Evolutionary conservation across 192 early-diverging fungal genomes (phyloP).

Genomic region (Ramicandelaber brevisporus): DNA sequence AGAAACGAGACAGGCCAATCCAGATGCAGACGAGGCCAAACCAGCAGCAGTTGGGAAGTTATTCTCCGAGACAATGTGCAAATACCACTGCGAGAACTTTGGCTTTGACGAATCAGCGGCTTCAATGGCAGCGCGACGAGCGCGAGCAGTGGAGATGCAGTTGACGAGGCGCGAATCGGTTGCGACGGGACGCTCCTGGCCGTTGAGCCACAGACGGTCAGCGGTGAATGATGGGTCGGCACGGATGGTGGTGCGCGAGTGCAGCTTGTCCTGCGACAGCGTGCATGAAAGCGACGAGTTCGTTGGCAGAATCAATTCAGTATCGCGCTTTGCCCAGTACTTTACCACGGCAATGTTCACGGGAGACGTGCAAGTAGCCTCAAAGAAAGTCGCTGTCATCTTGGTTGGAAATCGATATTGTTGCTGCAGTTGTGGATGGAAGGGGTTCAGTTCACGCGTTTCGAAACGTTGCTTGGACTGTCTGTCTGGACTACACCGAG

Average conservation of each 20-base stretch:
- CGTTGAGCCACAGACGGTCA: conserved; percentile 93
- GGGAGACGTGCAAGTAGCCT: conserved; percentile 77
- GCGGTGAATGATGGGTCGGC: conserved; percentile 24
- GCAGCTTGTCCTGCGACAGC: conserved; percentile 85
- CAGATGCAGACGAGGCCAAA: conserved; percentile 87
- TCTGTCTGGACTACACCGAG: too few species aligned
- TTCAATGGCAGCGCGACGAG: conserved; percentile 44
- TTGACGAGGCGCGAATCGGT: conserved; percentile 63
- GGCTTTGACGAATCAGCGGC: conserved; percentile 3
- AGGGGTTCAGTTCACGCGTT: too few species aligned
- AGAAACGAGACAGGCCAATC: conserved; percentile 80
- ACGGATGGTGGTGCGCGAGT: conserved; percentile 79
- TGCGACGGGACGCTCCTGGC: conserved; percentile 53
- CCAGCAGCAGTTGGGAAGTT: conserved; percentile 99
- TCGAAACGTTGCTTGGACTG: too few species aligned
- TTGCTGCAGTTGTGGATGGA: too few species aligned
- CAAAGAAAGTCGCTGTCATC: too few species aligned
- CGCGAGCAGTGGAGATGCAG: conserved; percentile 52
- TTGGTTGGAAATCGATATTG: too few species aligned
- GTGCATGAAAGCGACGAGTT: conserved; percentile 95
- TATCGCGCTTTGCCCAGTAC: conserved; percentile 97
- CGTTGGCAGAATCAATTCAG: conserved; percentile 74
- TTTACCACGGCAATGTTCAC: conserved; percentile 99
- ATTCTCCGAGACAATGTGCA: conserved; percentile 91
- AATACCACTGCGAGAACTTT: conserved; percentile 25